A percentile compares a stretch with the other conserved stretches of the same genome.
phyloP scores from a whole-genome alignment of 352 stramenopile genomes.

The Phytophthora cryptogea region DNA sequence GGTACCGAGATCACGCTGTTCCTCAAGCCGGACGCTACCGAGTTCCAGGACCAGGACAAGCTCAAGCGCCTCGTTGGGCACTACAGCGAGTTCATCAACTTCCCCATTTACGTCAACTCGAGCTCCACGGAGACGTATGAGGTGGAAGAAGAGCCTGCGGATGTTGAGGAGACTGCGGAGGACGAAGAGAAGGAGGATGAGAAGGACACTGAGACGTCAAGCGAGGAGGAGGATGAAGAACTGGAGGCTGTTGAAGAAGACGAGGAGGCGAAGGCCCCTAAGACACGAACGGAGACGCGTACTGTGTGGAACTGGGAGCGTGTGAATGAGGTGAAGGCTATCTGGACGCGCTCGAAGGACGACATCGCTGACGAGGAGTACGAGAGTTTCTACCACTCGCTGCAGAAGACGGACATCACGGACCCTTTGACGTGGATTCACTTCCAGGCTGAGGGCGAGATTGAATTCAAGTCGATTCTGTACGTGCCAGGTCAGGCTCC shows the following conservation, averaged over 20 bases:
- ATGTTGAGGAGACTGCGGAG: slow-evolving; percentile 52
- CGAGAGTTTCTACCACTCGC: slow-evolving; percentile 97
- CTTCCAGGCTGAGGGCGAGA: slow-evolving; percentile 99
- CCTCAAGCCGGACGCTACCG: slow-evolving; percentile 97
- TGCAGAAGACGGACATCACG: slow-evolving; percentile 88
- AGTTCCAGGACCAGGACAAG: slow-evolving; percentile 95
- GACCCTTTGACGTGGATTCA: slow-evolving; percentile 97
- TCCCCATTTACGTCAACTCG: slow-evolving; percentile 98
- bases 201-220: slow-evolving; percentile 49
- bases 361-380: slow-evolving; percentile 99
- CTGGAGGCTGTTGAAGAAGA: slow-evolving; percentile 83
- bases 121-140: slow-evolving; percentile 92
- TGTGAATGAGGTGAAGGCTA: slow-evolving; percentile 97
- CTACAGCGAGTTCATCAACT: slow-evolving; percentile 99
- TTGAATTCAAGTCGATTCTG: slow-evolving; percentile 99
- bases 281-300: slow-evolving; percentile 89
- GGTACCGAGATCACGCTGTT: slow-evolving; percentile 99
- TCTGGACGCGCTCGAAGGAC: slow-evolving; percentile 97
- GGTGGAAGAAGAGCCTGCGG: slow-evolving; percentile 85
- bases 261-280: slow-evolving; percentile 68
- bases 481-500: slow-evolving; percentile 94
- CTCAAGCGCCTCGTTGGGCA: slow-evolving; percentile 95
- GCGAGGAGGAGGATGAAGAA: slow-evolving; percentile 57
- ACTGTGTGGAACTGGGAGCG: slow-evolving; percentile 96
- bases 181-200: slow-evolving; percentile 70